Evolutionary conservation across 345 rosid species (phyloP), one percentile per base, ranked within the genome.

Genomic region (Abelmoschus esculentus): DNA sequence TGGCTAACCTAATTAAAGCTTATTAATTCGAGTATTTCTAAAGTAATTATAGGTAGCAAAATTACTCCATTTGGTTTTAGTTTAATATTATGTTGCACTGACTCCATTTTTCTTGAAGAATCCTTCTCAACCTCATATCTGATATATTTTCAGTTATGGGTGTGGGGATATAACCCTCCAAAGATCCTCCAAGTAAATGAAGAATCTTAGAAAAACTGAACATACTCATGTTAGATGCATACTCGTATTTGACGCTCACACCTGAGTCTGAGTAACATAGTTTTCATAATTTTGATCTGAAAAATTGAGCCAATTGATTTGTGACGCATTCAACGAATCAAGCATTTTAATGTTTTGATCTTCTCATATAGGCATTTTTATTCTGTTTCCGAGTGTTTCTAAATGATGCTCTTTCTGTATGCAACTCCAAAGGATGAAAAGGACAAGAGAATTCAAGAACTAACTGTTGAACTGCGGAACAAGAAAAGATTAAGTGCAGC

Each of bases 361-460:
- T 58, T 36, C 38, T 58, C 29, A 12, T 29, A 12, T 28, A 29
- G 38, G 13, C 62, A 13, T 42, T 9, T 54, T 54, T 54, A 54
- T 22, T 58, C 49, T 65, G 6, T 12, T 19, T 14, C 49, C 3
- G 1, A 40, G 15, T 76, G 34, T 40, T 47, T 38, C 66, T 63
- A 14, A 67, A 42, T 61, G 13, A 40, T 73, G 2, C 53, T 50
- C 14, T 49, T 61, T 14, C 44, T 18, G 10, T 47, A 0, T 28
- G 26, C 55, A 11, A 9, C 7, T 56, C 65, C 52, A 18, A 76
- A 86, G 88, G 90, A 82, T 44, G 90, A 82, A 46, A 89, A 89
- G 76, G 95, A 85, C 69, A 87, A 84, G 80, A 85, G 72, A 42
- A 86, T 89, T 80, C 91, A 89, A 74, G 91, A 85, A 79, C 58